phyloP scores from a whole-genome alignment of 1,284 basidiomycete genomes.

The Paramarasmius palmivorus region DNA sequence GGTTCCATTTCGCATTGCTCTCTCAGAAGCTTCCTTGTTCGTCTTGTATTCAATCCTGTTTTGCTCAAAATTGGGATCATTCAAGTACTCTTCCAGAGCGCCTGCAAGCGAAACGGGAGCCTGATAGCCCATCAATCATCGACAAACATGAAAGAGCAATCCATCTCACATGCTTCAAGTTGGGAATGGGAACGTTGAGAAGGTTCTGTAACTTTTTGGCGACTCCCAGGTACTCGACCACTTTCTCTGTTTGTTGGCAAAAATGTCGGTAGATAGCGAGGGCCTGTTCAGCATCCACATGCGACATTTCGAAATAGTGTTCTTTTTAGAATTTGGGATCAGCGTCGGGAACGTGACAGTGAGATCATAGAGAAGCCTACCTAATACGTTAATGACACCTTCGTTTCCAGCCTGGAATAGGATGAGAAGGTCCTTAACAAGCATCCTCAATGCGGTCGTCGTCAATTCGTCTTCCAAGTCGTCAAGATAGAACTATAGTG shows the following conservation, averaged over 20 bases:
- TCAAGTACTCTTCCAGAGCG: conserved; percentile 93
- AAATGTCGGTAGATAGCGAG: conserved; percentile 92
- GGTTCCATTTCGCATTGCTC: conserved; percentile 28
- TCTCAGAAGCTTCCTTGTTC: conserved; percentile 78
- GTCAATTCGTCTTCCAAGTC: conserved; percentile 92
- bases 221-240: conserved; percentile 93
- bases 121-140: conserved; percentile 35
- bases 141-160: conserved; percentile 14
- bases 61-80: conserved; percentile 95
- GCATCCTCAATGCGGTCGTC: conserved; percentile 87
- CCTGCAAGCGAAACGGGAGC: conserved; percentile 93
- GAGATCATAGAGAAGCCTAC: conserved; percentile 38
- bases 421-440: conserved; percentile 96
- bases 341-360: background rate
- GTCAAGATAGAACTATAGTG: conserved; percentile 85
- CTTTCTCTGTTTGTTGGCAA: conserved; percentile 91
- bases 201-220: conserved; percentile 92
- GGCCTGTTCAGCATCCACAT: conserved; percentile 85
- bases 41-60: conserved; percentile 91
- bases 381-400: conserved; percentile 95
- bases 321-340: conserved; percentile 49
- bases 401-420: conserved; percentile 98
- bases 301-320: conserved; percentile 99
- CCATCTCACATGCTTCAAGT: conserved; percentile 81
- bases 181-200: conserved; percentile 92